Base-by-base conservation (phyloP, 345 rosid species). In the Sapria himalayana region DNA sequence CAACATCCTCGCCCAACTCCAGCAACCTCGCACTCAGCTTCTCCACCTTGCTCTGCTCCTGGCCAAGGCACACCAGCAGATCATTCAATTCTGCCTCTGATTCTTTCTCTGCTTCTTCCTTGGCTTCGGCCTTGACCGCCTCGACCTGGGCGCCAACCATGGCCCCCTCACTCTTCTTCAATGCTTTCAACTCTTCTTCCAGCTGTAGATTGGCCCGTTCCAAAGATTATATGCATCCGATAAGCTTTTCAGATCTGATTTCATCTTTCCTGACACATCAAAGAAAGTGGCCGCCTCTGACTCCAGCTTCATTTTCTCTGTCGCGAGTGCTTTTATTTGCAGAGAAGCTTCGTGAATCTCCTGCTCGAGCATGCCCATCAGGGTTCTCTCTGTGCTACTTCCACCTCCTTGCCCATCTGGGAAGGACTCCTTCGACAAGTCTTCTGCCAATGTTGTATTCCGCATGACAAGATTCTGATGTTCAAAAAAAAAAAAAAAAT, bases 31-130 rank as follows among this genome's bases (percentile, higher is more conserved):
- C 50, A 9, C 67, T 79, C 58, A 89, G 69, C 51, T 64, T 82
- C 52, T 84, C 99, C 49, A 80, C 99, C 66, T 65, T 77, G 58
- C 92, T 91, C 67, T 84, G 95, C 33, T 91, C 99, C 60, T 91
- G 95, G 0, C 99, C 99, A 0, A 91, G 81, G 64, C 99, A 91
- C 9, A 91, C 99, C 2, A 91, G 71, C 69, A 91, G 65, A 63
- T 91, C 99, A 10, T 68, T 91, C 56, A 91, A 61, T 49, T 91
- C 99, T 6, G 60, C 86, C 59, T 91, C 99, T 12, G 89, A 81
- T 63, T 89, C 98, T 59, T 73, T 81, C 74, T 63, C 81, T 9
- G 94, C 93, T 66, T 89, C 98, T 48, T 84, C 94, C 66, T 81
- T 69, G 2, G 86, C 95, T 52, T 74, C 93, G 9, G 67, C 93